These are phyloP conservation scores for Penicillium cinerascens DNA, from an alignment of 495 filamentous ascomycete genomes.

Conservation along the genomic window DNA sequence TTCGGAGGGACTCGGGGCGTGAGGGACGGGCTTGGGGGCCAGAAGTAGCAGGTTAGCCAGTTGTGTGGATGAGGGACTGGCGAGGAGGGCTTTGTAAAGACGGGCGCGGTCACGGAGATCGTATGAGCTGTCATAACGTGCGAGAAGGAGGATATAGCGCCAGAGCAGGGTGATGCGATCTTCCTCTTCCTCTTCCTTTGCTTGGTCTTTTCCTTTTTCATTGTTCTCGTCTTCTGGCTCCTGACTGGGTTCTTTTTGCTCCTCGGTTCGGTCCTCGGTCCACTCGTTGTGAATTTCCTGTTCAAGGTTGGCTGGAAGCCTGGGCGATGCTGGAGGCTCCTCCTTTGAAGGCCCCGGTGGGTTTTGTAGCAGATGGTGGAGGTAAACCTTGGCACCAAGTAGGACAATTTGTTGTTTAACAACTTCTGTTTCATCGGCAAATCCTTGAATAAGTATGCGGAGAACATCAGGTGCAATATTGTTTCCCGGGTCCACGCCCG, in stretches of 20 bases:
- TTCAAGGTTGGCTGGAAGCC: conserved; percentile 12
- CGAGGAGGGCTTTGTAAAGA: conserved; percentile 79
- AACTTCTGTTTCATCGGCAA: conserved; percentile 75
- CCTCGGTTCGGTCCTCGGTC: conserved; percentile 36
- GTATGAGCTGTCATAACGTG: conserved; percentile 90
- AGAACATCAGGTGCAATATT: conserved; percentile 93
- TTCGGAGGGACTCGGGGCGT: conserved; percentile 79
- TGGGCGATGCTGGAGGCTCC: background rate
- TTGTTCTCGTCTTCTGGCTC: conserved; percentile 28
- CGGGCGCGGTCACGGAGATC: conserved; percentile 88
- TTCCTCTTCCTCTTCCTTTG: conserved; percentile 38
- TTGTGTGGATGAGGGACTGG: conserved; percentile 68
- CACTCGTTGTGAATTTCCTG: conserved; percentile 38
- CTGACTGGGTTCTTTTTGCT: conserved; percentile 17
- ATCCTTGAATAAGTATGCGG: conserved; percentile 81
- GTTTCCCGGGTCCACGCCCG: conserved; percentile 69
- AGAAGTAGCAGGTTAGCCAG: conserved; percentile 86
- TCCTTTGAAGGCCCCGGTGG: conserved; percentile 32
- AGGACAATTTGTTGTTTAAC: conserved; percentile 90
- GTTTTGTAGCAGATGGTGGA: conserved; percentile 71
- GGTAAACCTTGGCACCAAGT: conserved; percentile 89
- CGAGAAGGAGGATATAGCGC: conserved; percentile 78
- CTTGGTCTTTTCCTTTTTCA: conserved; percentile 20
- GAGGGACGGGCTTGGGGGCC: conserved; percentile 90
- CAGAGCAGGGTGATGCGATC: conserved; percentile 72